phyloP scores from a whole-genome alignment of 1,284 basidiomycete species.

The Gymnopus androsaceus region DNA sequence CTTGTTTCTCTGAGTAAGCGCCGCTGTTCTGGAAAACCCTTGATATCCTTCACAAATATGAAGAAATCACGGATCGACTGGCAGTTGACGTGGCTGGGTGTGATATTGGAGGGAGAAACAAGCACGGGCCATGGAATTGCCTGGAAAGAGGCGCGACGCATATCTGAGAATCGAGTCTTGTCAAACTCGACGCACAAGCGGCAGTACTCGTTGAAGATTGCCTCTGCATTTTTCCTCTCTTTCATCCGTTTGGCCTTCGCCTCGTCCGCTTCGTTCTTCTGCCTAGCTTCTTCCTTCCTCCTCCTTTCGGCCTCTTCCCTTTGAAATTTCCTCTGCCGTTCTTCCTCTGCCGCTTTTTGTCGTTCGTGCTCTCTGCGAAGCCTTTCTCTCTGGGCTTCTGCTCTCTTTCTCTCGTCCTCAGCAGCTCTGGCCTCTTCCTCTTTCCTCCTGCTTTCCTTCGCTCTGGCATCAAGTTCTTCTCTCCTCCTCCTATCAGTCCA shows the following conservation, averaged over 20 bases:
- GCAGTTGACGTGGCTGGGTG: background rate
- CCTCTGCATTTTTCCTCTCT: background rate
- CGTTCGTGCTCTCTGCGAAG: background rate
- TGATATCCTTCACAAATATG: background rate
- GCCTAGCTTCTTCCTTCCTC: background rate
- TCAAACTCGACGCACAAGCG: background rate
- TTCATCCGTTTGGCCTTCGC: conserved; percentile 1
- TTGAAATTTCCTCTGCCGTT: background rate
- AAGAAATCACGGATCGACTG: background rate
- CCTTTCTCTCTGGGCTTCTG: background rate
- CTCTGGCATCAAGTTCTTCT: too few species aligned
- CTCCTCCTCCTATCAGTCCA: too few species aligned
- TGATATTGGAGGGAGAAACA: background rate
- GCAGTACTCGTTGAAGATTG: background rate
- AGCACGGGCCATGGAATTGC: conserved; percentile 6
- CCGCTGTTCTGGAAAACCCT: background rate
- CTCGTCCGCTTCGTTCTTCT: background rate
- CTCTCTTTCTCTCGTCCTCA: background rate
- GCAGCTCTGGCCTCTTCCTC: background rate
- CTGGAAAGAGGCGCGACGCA: background rate
- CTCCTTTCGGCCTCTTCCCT: background rate
- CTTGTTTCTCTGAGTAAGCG: background rate
- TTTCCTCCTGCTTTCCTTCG: background rate
- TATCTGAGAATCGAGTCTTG: background rate
- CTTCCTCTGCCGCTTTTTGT: background rate